Evolutionary conservation across 2,329 filamentous ascomycete species (phyloP).

Genomic region (Emmonsia crescens): DNA sequence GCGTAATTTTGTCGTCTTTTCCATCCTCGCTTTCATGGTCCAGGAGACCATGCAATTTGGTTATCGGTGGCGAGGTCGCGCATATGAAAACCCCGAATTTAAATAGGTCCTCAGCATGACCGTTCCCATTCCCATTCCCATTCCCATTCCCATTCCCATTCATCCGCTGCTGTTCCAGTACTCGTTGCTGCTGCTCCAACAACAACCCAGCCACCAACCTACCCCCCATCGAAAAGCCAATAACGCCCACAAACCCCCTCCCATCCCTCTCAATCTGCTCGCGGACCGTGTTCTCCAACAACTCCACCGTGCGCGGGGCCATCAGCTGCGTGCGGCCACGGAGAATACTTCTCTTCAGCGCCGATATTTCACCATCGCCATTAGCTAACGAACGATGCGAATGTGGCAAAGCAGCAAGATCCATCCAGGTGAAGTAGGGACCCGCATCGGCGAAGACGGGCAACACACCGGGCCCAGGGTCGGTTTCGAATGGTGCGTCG

Average conservation of each 20-base stretch:
- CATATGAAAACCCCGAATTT: constrained; percentile 4
- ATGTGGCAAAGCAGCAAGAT: background rate
- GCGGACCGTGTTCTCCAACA: constrained; percentile 32
- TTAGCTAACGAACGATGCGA: background rate
- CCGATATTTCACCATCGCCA: background rate
- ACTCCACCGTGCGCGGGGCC: constrained; percentile 36
- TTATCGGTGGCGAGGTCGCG: constrained; percentile 2
- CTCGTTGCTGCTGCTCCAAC: constrained; percentile 20
- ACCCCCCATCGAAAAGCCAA: constrained; percentile 59
- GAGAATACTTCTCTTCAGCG: constrained; percentile 40
- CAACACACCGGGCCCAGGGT: constrained; percentile 47
- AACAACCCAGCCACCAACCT: constrained; percentile 51
- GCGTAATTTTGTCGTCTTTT: background rate
- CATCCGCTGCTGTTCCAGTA: background rate
- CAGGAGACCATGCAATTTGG: background rate
- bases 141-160: background rate
- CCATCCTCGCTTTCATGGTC: background rate
- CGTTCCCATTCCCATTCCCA: background rate
- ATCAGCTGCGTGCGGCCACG: constrained; percentile 20
- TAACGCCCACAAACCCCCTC: constrained; percentile 48
- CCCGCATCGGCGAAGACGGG: constrained; percentile 55
- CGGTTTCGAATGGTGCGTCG: constrained; percentile 55
- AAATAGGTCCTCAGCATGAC: background rate
- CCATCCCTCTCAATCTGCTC: constrained; percentile 26
- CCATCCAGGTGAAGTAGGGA: constrained; percentile 54